Base-by-base conservation (phyloP, 164 flowering plant species). In the Vitis riparia region DNA sequence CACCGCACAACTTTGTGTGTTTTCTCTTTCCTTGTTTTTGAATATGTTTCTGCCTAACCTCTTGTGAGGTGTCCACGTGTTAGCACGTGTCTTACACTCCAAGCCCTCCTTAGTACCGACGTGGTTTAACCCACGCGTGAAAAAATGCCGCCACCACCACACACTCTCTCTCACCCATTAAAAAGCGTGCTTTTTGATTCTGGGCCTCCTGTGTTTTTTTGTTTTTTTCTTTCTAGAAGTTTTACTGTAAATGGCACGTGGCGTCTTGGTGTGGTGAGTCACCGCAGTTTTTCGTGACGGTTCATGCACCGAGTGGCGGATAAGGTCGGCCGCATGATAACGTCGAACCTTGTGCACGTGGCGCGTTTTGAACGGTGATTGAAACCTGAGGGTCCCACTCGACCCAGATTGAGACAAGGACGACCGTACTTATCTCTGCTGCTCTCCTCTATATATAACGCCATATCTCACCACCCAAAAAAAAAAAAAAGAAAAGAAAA, bases 381-480 rank as follows among this genome's bases (percentile, higher is more conserved):
- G 62, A 15, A 51, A 57, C 12, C 12, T 17, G 51, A 23, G 64
- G 77, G 79, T 27, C 75, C 83, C 77, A 68, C 29, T 1, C 8
- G 5, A 13, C 16, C 66, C 62, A 58, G 48, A 23, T 17, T 50
- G 15, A 66, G 83, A 80, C 73, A 71, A 67, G 69, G 75, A 79
- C 77, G 69, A 69, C 78, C 75, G 77, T 84, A 76, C 80, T 77
- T 73, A 73, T 77, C 80, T 66, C 67, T 47, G 47, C 55, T 5
- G 52, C 23, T 17, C 23, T 14, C 64, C 73, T 59, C 14, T 80
- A 76, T 76, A 78, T 49, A 70, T 64, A 61, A 2, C 64, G 47
- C 44, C 65, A 57, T 50, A 19, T 19, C 2, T 9, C 50, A 5
- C 10, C 2, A 59, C 60, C 60, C 55, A 8, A 53, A 67, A 58